These are phyloP conservation scores for Phytophthora crassamura DNA, from an alignment of 352 stramenopile species.

Conservation along the genomic window DNA sequence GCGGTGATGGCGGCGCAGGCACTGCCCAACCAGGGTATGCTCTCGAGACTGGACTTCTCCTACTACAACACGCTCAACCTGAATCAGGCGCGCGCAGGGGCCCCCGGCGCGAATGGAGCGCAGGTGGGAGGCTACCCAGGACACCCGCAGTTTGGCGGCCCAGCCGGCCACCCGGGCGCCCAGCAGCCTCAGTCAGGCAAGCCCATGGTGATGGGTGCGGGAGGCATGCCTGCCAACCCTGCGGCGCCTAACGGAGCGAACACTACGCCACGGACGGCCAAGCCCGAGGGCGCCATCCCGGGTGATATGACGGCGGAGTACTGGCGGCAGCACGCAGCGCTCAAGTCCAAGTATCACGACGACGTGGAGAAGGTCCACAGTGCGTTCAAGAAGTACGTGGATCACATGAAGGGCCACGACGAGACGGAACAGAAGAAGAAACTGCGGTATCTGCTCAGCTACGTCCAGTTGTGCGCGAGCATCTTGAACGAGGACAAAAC, in stretches of 20 bases:
- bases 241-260: slow-evolving; percentile 24
- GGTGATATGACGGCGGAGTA: slow-evolving; percentile 71
- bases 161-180: slow-evolving; percentile 30
- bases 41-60: slow-evolving; percentile 75
- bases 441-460: slow-evolving; percentile 82
- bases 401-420: slow-evolving; percentile 89
- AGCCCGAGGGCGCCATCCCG: slow-evolving; percentile 26
- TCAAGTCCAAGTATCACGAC: slow-evolving; percentile 83
- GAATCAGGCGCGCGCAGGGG: slow-evolving; percentile 39
- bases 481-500: slow-evolving; percentile 83
- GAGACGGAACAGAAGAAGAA: slow-evolving; percentile 91
- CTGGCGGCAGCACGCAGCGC: slow-evolving; percentile 76
- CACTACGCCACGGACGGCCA: slow-evolving; percentile 30
- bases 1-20: slow-evolving; percentile 68
- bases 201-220: slow-evolving; percentile 17
- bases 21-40: slow-evolving; percentile 74
- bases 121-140: slow-evolving; percentile 49
- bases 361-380: slow-evolving; percentile 89
- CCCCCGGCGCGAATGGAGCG: slow-evolving; percentile 25
- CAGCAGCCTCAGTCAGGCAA: slow-evolving; percentile 31
- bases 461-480: slow-evolving; percentile 81
- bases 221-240: slow-evolving; percentile 37
- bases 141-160: slow-evolving; percentile 45
- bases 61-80: slow-evolving; percentile 78
- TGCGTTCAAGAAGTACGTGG: slow-evolving; percentile 89